Base-by-base conservation (phyloP, 108 stramenopile genomes). In the Licmophora abbreviata region DNA sequence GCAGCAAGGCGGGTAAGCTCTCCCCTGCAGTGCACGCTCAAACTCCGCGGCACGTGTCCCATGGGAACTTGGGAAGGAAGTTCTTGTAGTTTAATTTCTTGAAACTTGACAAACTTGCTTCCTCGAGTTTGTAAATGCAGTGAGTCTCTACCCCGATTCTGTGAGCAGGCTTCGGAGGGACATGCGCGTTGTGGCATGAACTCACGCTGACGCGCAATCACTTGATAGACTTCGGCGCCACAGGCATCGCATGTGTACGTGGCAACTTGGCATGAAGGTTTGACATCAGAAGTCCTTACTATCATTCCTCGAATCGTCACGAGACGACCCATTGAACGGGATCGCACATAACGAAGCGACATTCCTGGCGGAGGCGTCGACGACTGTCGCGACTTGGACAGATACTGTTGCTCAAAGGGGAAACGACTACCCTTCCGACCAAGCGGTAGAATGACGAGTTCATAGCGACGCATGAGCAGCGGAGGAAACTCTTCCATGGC, bases 171-270 rank as follows among this genome's bases (percentile, higher is more conserved):
- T 36, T 51, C 51, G 0, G 65, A 52, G 21, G 85, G 85, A 75
- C 96, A 97, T 14, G 58, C 22, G 8, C 67, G 40, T 54, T 77
- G 78, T 0, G 94, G 94, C 44, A 91, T 59, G 53, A 94, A 96
- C 38, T 88, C 82, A 7, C 76, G 68, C 44, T 75, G 63, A 40
- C 74, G 67, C 17, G 65, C 50, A 12, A 96, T 74, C 28, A 93
- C 85, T 64, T 96, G 95, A 59, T 96, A 99, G 10, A 94, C 68
- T 74, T 99, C 96, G 45, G 59, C 71, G 17, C 95, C 95, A 67
- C 98, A 99, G 5, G 73, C 74, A 62, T 99, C 96, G 58, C 98
- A 99, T 8, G 93, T 92, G 69, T 99, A 99, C n/a, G 98, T 94
- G 1, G 86, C 88, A 7, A 99, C 98, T n/a, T 64, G 52, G 30